Base-by-base conservation (phyloP, 176 grass and related monocot genomes). In the Hsuehochloa calcarea region DNA sequence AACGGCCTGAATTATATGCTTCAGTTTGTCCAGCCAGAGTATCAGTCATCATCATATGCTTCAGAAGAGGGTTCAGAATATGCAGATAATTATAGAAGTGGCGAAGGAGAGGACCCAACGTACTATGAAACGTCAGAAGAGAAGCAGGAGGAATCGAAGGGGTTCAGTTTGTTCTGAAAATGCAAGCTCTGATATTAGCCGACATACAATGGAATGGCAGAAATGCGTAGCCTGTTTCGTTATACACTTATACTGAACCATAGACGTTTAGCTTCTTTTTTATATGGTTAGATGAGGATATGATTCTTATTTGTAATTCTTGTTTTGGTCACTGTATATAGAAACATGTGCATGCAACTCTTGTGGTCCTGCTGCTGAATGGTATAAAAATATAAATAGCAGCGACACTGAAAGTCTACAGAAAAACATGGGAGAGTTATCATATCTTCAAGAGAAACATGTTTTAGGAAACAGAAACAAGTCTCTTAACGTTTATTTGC, bases 1-100 rank as follows among this genome's bases (percentile, higher is more conserved):
- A 94, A 86, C 26, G 97, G 97, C 31, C n/a, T 99, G 81, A 89
- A 89, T 46, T 90, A 87, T 75, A 86, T 96, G 66, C 41, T 96
- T 78, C 87, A 79, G 15, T 94, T 88, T 77, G 80, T 91, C 41
- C 74, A 83, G 35, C 78, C 88, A 55, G 88, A 88, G 52, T 70
- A 90, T 77, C 51, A 71, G 64, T 54, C 85, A 38, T 45, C 77
- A 5, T 89, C 70, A 4, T 83, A 83, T 75, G 47, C 3, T 34
- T 78, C 25, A 68, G 80, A 62, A 35, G 79, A 77, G 51, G 80
- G 72, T 50, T 76, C 79, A 20, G 89, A 74, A 64, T 89, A 83
- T 73, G 65, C 74, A 70, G 78, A 92, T 78, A 71, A 47, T 62
- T 88, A 92, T 82, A 75, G 65, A 63, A 85, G 40, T 51, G 60